Conservation (phyloP, 305 asterid genomes). For the Petunia hybrid region DNA sequence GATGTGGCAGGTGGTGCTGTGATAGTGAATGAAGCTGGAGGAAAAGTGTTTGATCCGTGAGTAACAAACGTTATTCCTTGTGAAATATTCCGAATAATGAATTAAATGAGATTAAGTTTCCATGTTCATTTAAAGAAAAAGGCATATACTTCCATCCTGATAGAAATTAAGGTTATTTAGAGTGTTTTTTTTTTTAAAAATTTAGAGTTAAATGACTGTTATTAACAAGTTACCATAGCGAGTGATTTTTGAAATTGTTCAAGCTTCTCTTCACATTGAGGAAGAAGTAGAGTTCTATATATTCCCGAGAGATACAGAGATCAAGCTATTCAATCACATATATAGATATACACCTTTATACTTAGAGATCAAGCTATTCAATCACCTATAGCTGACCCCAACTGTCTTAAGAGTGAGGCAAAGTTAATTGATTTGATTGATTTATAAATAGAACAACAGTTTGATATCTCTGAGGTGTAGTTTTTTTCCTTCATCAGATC, state of each 20-base stretch:
- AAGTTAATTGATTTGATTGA: not conserved
- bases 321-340: not conserved
- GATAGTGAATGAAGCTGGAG: slow-evolving; percentile 92
- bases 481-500: slow-evolving; percentile 55
- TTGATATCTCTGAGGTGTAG: slow-evolving; percentile 1
- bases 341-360: not conserved
- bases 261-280: not conserved
- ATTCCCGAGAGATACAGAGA: not conserved
- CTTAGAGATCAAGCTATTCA: not conserved
- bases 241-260: not conserved
- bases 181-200: no score
- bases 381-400: not conserved
- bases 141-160: not conserved
- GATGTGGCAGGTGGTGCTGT: slow-evolving; percentile 97
- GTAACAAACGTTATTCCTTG: slow-evolving; percentile 35
- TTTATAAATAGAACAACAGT: not conserved
- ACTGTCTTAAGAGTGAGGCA: not conserved
- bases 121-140: not conserved
- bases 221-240: not conserved
- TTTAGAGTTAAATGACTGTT: not conserved
- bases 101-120: not conserved
- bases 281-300: not conserved
- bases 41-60: slow-evolving; percentile 91
- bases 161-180: not conserved
- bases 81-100: not conserved